Evolutionary conservation across 805 yeast species (phyloP).

Genomic region (Candida palmyrensis): DNA sequence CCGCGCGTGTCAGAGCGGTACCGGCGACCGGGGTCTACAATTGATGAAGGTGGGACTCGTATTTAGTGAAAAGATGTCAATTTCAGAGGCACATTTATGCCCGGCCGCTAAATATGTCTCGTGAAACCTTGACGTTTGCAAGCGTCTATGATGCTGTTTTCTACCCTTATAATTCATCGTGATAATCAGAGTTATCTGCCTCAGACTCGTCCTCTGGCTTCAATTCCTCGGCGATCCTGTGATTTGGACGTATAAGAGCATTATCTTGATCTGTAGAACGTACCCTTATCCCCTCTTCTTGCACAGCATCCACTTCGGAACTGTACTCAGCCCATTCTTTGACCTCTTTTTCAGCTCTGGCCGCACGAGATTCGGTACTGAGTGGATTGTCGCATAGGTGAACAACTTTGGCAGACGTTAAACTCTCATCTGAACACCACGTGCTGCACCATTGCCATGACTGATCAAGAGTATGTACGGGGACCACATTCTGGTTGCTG

Average conservation of each 20-base stretch:
- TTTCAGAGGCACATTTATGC: too few species aligned
- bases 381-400: slow-evolving; percentile 83
- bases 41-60: too few species aligned
- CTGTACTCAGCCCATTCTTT: slow-evolving; percentile 77
- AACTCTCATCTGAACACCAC: slow-evolving; percentile 71
- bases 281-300: slow-evolving; percentile 6
- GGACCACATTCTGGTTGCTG: slow-evolving; percentile 63
- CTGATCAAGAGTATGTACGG: slow-evolving; percentile 68
- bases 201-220: slow-evolving; percentile 9
- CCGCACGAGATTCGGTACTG: slow-evolving; percentile 74
- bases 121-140: too few species aligned
- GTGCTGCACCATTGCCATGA: slow-evolving; percentile 95
- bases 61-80: too few species aligned
- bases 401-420: slow-evolving; percentile 65
- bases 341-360: slow-evolving; percentile 66
- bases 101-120: too few species aligned
- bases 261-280: too few species aligned
- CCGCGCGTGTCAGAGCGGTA: too few species aligned
- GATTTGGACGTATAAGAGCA: slow-evolving; percentile 3
- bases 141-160: too few species aligned
- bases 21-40: too few species aligned
- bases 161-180: slow-evolving; percentile 4
- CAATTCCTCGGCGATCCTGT: slow-evolving; percentile 3
- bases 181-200: slow-evolving; percentile 4
- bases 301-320: slow-evolving; percentile 38